Base-by-base conservation (phyloP, 2,329 filamentous ascomycete genomes). In the Fusarium buxicola region DNA sequence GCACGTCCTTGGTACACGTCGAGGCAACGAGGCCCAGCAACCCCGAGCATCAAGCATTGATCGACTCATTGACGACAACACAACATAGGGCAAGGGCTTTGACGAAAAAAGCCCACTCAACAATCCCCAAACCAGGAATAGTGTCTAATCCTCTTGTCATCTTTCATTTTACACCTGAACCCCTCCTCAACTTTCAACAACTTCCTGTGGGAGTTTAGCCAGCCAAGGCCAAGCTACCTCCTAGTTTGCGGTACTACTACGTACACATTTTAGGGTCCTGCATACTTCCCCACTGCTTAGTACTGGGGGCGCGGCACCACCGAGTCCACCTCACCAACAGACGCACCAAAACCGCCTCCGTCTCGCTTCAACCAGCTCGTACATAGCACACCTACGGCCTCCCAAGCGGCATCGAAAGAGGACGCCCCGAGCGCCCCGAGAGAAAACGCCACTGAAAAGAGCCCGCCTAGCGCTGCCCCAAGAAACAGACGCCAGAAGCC, bases 1-100 rank as follows among this genome's bases (percentile, higher is more conserved):
- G 39, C 38, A 40, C 34, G 34, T 21, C 46, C 41, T 44, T 36
- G 36, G 40, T 28, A 60, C 36, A 57, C 51, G 55, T 50, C 28
- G 32, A 56, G 16, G 38, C 38, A 28, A 28, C 38, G 24, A 40
- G 7, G 6, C 36, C 24, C 38, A 40, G 15, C 24, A 40, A 28
- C 24, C 27, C 39, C 16, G 21, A 41, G 28, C 28, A 43, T 30
- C 36, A 28, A n/a, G n/a, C n/a, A 30, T 32, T 27, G 34, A 47
- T 50, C 59, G 44, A 56, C 60, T 60, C 40, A 60, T 56, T 35
- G 34, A 52, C 40, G 31, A 39, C 45, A 24, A 55, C 55, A 52
- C 27, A 30, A 32, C 41, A 48, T 65, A 64, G 62, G 62, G 62
- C 61, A 65, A 65, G 62, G 62, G 62, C 62, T 62, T 61, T 39